phyloP scores from a whole-genome alignment of 1,284 basidiomycete genomes.

The Mycosarcoma maydis region DNA sequence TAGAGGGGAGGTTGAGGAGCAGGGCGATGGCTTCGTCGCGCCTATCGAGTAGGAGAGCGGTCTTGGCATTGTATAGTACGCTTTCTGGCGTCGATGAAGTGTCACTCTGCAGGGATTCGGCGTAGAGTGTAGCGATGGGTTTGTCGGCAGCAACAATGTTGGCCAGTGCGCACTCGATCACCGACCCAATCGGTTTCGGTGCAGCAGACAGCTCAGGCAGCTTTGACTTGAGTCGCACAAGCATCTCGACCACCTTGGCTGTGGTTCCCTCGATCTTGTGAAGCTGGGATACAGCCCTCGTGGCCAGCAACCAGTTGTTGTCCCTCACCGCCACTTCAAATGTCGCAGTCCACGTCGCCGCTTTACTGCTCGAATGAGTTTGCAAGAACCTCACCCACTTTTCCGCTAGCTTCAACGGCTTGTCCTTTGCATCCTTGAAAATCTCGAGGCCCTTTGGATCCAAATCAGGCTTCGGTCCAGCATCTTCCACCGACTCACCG shows the following conservation, averaged over 20 bases:
- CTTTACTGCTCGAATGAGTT: constrained; percentile 68
- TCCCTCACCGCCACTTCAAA: constrained; percentile 85
- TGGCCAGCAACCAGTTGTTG: constrained; percentile 81
- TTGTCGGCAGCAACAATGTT: constrained; percentile 29
- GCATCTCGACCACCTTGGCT: constrained; percentile 77
- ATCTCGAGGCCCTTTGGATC: constrained; percentile 59
- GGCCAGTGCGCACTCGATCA: constrained; percentile 68
- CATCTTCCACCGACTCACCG: constrained; percentile 75
- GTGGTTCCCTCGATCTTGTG: constrained; percentile 72
- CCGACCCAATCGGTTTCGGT: constrained; percentile 56
- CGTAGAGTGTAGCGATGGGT: constrained; percentile 76
- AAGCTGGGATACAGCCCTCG: constrained; percentile 76
- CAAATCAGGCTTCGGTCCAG: constrained; percentile 72
- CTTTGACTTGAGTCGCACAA: constrained; percentile 74
- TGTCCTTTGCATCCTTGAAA: constrained; percentile 16
- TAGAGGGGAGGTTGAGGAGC: constrained; percentile 16
- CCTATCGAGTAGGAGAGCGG: constrained; percentile 12
- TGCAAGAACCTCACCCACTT: constrained; percentile 79
- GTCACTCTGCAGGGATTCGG: constrained; percentile 64
- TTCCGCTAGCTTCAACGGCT: constrained; percentile 78
- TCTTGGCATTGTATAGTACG: constrained; percentile 10
- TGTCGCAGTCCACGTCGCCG: constrained; percentile 78
- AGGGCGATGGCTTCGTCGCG: constrained; percentile 23
- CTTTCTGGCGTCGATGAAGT: background rate
- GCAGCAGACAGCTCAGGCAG: constrained; percentile 33